These are phyloP conservation scores for Mortierella sp. DNA, from an alignment of 371 early-diverging fungal species.

Conservation along the genomic window DNA sequence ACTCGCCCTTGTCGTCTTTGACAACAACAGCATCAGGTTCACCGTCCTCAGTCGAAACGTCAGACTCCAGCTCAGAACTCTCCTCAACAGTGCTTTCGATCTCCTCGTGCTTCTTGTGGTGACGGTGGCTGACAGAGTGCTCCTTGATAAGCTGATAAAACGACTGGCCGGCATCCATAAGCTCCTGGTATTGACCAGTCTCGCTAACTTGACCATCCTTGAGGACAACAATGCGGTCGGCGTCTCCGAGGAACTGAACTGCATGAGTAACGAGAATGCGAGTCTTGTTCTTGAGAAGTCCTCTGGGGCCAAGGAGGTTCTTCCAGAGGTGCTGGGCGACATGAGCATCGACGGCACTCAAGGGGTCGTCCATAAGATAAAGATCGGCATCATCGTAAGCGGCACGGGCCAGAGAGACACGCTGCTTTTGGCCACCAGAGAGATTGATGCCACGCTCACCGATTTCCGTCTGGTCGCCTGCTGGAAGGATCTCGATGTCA, in stretches of 20 bases:
- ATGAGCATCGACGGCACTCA: constrained; percentile 71
- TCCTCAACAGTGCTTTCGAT: constrained; percentile 13
- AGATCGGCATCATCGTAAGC: constrained; percentile 64
- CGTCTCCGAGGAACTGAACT: constrained; percentile 58
- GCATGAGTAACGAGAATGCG: constrained; percentile 65
- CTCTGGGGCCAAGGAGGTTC: constrained; percentile 66
- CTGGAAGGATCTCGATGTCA: constrained; percentile 74
- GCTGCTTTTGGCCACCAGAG: constrained; percentile 67
- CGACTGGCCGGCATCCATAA: constrained; percentile 58
- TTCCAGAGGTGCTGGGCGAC: constrained; percentile 57
- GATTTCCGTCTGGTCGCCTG: constrained; percentile 74
- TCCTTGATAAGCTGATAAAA: constrained; percentile 52
- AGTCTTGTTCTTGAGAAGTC: constrained; percentile 71
- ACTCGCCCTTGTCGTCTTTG: constrained; percentile 61
- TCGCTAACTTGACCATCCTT: constrained; percentile 69
- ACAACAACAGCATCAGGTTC: constrained; percentile 62
- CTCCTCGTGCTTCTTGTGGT: constrained; percentile 25
- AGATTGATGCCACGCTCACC: constrained; percentile 68
- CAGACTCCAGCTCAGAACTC: constrained; percentile 3
- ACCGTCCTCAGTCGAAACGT: constrained; percentile 32
- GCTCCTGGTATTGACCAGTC: constrained; percentile 66
- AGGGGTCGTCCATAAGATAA: constrained; percentile 72
- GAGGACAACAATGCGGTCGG: constrained; percentile 69
- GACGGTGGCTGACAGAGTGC: constrained; percentile 36
- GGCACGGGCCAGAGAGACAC: constrained; percentile 63